Percentiles rank a stretch among this genome's conserved stretches.
Conservation (phyloP, 148 eudicot genomes). For the Polygonum aviculare region DNA sequence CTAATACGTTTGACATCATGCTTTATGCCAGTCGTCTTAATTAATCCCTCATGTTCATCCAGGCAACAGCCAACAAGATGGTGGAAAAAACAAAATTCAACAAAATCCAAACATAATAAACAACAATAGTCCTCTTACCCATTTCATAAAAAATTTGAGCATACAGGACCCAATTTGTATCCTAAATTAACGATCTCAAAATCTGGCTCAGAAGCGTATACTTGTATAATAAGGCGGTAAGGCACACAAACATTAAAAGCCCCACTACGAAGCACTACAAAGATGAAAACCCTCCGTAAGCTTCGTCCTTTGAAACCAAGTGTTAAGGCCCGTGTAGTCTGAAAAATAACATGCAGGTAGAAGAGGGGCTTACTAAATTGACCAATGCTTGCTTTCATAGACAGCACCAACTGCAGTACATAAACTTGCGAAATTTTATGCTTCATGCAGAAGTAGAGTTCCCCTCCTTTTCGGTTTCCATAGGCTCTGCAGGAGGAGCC, state of each 20-base stretch:
- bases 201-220: conserved; percentile 8
- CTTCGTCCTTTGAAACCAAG: background rate
- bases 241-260: background rate
- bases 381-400: background rate
- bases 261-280: background rate
- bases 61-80: background rate
- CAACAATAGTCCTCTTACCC: conserved; percentile 6
- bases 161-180: background rate
- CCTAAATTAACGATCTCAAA: background rate
- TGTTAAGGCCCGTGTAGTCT: background rate
- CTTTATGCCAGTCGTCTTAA: too few species aligned
- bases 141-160: background rate
- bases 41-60: background rate
- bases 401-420: background rate
- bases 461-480: conserved; percentile 50
- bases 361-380: conserved; percentile 3
- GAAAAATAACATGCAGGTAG: background rate
- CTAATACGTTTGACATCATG: too few species aligned
- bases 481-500: conserved; percentile 53
- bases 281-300: background rate
- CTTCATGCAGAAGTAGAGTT: conserved; percentile 13
- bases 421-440: background rate
- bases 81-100: background rate
- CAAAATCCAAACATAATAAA: background rate
- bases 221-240: background rate